Evolutionary conservation across 176 grass and related monocot species (phyloP), one percentile per base, ranked within the genome.

Genomic region (Oryza longistaminata): DNA sequence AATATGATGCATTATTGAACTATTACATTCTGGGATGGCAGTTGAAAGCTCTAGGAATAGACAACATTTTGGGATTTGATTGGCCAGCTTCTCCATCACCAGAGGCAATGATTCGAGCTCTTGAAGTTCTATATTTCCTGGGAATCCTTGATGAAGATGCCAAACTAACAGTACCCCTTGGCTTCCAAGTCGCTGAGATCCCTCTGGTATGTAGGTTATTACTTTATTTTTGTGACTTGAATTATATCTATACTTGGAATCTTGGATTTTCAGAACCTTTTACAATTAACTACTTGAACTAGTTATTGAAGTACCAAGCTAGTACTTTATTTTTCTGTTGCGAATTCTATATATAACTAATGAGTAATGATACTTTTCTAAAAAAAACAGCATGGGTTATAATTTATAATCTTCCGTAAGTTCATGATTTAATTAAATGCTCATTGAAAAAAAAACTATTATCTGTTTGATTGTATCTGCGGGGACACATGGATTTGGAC

Each of bases 51-150:
- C 88, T 98, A 69, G 96, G 96, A 43, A 92, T 98, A 93, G 96
- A 98, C 77, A 98, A 98, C 80, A 95, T 98, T 88, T 75, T 98
- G 76, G 93, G 96, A 15, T 98, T 98, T 85, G 93, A 98, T 95
- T 98, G 96, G 96, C 89, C 94, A 81, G 87, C 96, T 87, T 93
- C 96, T 90, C 96, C 96, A 87, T 91, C 96, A 73, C 84, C 90
- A 66, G 96, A 95, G 75, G 90, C 96, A 88, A 95, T 95, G 93
- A 84, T 93, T 37, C 91, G 96, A 21, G 96, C 89, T 82, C 88
- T 98, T 17, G 96, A 98, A 88, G 83, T 98, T 88, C 82, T 98
- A 26, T 98, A 92, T 81, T 98, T 91, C 64, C 80, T 98, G 24
- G 91, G 91, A 68, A 98, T 98, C 81, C 82, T 98, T 55, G 91